phyloP scores from a whole-genome alignment of 176 grass and related monocot genomes.

The Oryza brachyantha region DNA sequence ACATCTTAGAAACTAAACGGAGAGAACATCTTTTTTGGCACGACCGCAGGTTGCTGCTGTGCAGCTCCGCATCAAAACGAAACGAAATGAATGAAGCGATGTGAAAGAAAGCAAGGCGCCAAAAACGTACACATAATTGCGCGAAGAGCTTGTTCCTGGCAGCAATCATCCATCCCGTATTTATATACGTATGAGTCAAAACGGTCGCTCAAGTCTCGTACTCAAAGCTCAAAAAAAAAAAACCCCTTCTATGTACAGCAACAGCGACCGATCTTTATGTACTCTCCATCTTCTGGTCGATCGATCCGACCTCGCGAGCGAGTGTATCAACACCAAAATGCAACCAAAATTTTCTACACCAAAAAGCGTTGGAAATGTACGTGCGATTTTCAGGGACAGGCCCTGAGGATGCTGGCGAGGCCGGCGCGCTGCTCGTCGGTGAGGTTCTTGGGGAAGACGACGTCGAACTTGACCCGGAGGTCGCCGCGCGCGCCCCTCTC shows the following conservation, averaged over 20 bases:
- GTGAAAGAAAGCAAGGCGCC: constrained; percentile 27
- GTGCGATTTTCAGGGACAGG: constrained; percentile 35
- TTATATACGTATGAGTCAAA: background rate
- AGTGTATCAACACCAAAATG: constrained; percentile 34
- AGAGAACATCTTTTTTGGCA: too few species aligned
- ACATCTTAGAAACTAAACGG: too few species aligned
- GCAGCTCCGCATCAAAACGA: background rate
- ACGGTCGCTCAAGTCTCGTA: constrained; percentile 16
- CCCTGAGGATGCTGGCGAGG: constrained; percentile 57
- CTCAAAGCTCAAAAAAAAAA: constrained; percentile 3
- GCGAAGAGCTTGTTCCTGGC: background rate
- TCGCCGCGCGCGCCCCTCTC: constrained; percentile 58
- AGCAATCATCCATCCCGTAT: background rate
- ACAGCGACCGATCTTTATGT: constrained; percentile 20
- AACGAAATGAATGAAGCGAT: constrained; percentile 7
- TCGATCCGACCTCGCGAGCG: background rate
- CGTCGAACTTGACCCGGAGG: constrained; percentile 62
- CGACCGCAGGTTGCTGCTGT: background rate
- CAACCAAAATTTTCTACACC: constrained; percentile 23
- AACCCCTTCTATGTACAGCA: constrained; percentile 60
- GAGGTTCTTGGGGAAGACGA: constrained; percentile 69
- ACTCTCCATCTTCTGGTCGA: background rate
- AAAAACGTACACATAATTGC: constrained; percentile 7
- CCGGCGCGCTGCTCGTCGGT: constrained; percentile 54
- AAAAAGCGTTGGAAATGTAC: background rate